Conservation (phyloP, 306 rosid genomes). For the Lathyrus oleraceus region DNA sequence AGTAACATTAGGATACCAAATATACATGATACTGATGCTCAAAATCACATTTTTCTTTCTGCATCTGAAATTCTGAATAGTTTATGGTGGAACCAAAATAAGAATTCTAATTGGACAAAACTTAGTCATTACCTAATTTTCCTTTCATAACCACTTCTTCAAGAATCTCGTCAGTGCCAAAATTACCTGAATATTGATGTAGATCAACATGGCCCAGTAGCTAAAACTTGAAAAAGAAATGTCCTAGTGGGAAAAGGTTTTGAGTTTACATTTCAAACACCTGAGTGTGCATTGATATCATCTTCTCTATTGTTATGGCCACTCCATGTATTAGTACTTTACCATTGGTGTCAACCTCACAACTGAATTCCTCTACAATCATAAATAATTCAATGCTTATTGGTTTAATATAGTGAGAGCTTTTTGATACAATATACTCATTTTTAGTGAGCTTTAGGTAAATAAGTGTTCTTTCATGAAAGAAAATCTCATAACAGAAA, state of each 20-base stretch:
- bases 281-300: constrained; percentile 60
- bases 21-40: constrained; percentile 18
- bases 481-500: not conserved
- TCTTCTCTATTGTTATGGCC: constrained; percentile 71
- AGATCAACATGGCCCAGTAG: constrained; percentile 78
- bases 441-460: no score
- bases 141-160: constrained; percentile 73
- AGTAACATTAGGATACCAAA: constrained; percentile 10
- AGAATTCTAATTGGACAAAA: not conserved
- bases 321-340: constrained; percentile 56
- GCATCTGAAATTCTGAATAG: constrained; percentile 16
- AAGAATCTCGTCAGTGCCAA: constrained; percentile 74
- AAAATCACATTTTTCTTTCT: constrained; percentile 2
- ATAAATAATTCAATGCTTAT: constrained; percentile 32
- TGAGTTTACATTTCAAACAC: constrained; percentile 75
- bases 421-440: no score
- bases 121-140: constrained; percentile 16
- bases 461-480: not conserved
- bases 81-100: constrained; percentile 2
- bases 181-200: constrained; percentile 58
- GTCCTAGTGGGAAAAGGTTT: constrained; percentile 76
- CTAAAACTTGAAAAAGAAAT: constrained; percentile 68
- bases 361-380: constrained; percentile 67
- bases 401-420: no score
- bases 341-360: constrained; percentile 66